A percentile compares a stretch with the other conserved stretches of the same genome.
These are phyloP conservation scores for Hyaloscypha variabilis DNA, from an alignment of 495 filamentous ascomycete species.

Conservation along the genomic window DNA sequence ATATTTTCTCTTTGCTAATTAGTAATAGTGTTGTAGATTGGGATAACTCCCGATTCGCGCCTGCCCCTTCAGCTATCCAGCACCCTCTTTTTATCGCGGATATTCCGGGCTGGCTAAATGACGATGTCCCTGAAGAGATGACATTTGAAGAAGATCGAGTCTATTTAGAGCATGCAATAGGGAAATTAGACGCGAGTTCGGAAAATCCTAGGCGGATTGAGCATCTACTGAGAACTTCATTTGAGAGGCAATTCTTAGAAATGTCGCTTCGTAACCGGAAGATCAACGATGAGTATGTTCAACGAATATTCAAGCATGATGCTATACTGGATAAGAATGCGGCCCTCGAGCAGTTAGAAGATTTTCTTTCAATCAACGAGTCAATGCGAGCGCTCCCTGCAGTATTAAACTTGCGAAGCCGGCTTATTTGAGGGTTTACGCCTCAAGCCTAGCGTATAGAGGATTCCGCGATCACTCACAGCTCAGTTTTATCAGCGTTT, in stretches of 20 bases:
- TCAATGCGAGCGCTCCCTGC: constrained; percentile 3
- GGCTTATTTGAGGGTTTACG: constrained; percentile 6
- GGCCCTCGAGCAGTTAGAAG: constrained; percentile 4
- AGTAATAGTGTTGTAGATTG: constrained; percentile 7
- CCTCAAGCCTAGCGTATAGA: too few relatives aligned
- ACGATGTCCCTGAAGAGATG: constrained; percentile 5
- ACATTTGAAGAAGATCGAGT: constrained; percentile 6
- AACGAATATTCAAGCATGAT: constrained; percentile 6
- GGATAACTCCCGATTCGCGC: constrained; percentile 3
- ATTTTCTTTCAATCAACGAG: constrained; percentile 2
- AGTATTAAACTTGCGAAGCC: constrained; percentile 3
- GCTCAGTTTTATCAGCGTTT: too few relatives aligned
- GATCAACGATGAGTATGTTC: constrained; percentile 3
- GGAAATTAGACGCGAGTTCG: constrained; percentile 5
- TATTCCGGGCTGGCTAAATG: constrained; percentile 5
- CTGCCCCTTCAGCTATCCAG: constrained; percentile 5
- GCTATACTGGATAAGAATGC: constrained; percentile 1
- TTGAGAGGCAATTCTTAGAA: constrained; percentile 9
- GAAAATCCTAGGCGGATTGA: constrained; percentile 5
- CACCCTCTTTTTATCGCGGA: constrained; percentile 2
- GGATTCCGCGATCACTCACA: too few relatives aligned
- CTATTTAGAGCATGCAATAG: constrained; percentile 7
- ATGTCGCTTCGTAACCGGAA: constrained; percentile 2
- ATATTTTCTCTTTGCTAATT: constrained; percentile 3
- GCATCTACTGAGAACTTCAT: constrained; percentile 3